Evolutionary conservation across 805 yeast species (phyloP).

Genomic region (Saturnispora dispora): DNA sequence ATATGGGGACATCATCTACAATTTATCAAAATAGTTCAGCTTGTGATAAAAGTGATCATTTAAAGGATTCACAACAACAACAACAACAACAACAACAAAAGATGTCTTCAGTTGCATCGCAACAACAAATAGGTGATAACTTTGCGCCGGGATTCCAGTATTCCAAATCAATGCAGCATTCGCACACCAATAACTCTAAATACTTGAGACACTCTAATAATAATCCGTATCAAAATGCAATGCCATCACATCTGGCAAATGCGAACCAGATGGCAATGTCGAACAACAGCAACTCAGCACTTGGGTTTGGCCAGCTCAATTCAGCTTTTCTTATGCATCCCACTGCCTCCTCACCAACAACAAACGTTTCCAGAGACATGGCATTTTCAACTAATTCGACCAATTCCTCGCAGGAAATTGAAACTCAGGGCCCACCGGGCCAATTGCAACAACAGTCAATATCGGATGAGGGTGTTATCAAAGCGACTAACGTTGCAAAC

Average conservation of each 20-base stretch:
- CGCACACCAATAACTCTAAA: neutral
- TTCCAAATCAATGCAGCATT: neutral
- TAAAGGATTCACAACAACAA: conserved; percentile 5
- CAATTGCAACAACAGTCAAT: neutral
- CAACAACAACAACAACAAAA: conserved; percentile 10
- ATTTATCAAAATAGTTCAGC: neutral
- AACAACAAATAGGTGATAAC: conserved; percentile 9
- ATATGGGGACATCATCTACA: neutral
- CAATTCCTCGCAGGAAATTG: conserved; percentile 28
- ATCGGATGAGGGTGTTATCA: neutral
- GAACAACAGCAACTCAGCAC: conserved; percentile 5
- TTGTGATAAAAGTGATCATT: neutral
- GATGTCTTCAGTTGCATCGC: neutral
- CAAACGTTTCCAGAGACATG: conserved; percentile 42
- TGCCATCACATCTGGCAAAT: conserved; percentile 1
- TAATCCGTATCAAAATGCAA: neutral
- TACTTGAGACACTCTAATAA: neutral
- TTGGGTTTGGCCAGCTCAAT: conserved; percentile 4
- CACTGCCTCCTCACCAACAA: conserved; percentile 44
- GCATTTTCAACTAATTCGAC: conserved; percentile 32
- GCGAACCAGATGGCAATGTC: conserved; percentile 11
- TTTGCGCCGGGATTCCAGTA: neutral
- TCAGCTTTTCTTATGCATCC: conserved; percentile 28
- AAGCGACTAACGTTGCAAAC: neutral
- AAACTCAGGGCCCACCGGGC: conserved; percentile 8